These are phyloP conservation scores for Oenanthe sinensis DNA, from an alignment of 129 eudicot species.

Conservation along the genomic window DNA sequence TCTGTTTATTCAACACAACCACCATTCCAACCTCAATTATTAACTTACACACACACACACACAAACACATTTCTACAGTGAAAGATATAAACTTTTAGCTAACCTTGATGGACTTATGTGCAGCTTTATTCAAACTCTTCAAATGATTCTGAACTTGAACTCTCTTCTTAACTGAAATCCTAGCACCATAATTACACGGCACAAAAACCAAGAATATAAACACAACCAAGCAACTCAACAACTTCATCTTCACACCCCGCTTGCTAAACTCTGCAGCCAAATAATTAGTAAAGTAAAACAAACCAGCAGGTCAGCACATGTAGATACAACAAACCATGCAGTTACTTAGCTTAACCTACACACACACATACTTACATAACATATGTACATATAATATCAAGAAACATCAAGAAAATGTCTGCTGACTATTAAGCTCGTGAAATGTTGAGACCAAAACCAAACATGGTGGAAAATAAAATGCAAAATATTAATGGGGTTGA, in stretches of 20 bases:
- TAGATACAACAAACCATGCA: slow-evolving; percentile 2
- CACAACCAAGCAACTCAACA: not conserved
- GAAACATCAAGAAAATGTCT: slow-evolving; percentile 1
- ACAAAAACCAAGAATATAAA: slow-evolving; percentile 4
- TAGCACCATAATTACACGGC: slow-evolving; percentile 11
- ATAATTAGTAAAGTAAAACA: not conserved
- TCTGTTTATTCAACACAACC: slow-evolving; percentile 18
- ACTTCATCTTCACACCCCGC: slow-evolving; percentile 7
- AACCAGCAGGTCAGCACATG: not conserved
- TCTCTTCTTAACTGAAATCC: slow-evolving; percentile 14
- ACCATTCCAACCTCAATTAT: slow-evolving; percentile 3
- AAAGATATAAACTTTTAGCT: not conserved
- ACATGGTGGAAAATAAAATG: not conserved
- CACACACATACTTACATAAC: not conserved
- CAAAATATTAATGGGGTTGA: not conserved
- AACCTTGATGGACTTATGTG: slow-evolving; percentile 71
- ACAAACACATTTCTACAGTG: not conserved
- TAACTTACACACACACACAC: not conserved
- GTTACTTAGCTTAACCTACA: not conserved
- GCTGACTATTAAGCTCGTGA: slow-evolving; percentile 1
- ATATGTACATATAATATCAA: not conserved
- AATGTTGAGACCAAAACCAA: not conserved
- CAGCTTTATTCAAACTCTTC: slow-evolving; percentile 53
- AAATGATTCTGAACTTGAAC: slow-evolving; percentile 59
- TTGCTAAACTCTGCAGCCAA: slow-evolving; percentile 1